Evolutionary conservation across 176 grass and related monocot genomes (phyloP).

Genomic region (Aegilops tauschii): DNA sequence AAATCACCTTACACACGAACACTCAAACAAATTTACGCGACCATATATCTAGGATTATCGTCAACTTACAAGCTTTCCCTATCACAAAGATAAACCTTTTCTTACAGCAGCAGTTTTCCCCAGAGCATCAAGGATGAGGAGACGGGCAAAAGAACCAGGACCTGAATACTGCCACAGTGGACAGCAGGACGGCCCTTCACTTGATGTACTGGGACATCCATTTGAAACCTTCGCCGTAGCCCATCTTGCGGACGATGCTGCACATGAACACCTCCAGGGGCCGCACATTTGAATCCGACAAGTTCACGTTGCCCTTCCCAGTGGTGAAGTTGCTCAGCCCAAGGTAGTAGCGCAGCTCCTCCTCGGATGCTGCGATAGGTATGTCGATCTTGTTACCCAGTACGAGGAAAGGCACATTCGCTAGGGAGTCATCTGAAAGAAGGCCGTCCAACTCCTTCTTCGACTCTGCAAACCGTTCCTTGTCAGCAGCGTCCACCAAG

Average conservation of each 20-base stretch:
- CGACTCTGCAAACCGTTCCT: constrained; percentile 47
- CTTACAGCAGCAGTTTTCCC: constrained; percentile 22
- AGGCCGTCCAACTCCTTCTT: constrained; percentile 53
- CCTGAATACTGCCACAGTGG: not conserved
- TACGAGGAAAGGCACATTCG: constrained; percentile 49
- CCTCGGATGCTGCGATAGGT: constrained; percentile 53
- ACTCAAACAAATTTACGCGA: constrained; percentile 21
- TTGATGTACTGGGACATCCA: constrained; percentile 78
- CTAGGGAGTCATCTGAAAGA: constrained; percentile 46
- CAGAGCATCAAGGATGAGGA: not conserved
- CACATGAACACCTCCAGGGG: constrained; percentile 75
- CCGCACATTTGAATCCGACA: constrained; percentile 42
- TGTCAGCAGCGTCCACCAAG: constrained; percentile 54
- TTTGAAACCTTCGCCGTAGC: constrained; percentile 59
- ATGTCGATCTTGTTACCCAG: constrained; percentile 63
- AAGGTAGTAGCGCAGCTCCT: constrained; percentile 65
- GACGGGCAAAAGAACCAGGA: constrained; percentile 11
- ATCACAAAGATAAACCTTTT: constrained; percentile 24
- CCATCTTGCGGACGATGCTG: constrained; percentile 65
- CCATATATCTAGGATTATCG: constrained; percentile 25
- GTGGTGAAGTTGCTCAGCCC: constrained; percentile 73
- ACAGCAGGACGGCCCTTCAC: constrained; percentile 19
- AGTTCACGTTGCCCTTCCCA: constrained; percentile 54
- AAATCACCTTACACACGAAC: constrained; percentile 11
- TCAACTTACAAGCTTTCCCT: constrained; percentile 34